Evolutionary conservation across 2,329 filamentous ascomycete species (phyloP).

Genomic region (Diaporthe ampelina): DNA sequence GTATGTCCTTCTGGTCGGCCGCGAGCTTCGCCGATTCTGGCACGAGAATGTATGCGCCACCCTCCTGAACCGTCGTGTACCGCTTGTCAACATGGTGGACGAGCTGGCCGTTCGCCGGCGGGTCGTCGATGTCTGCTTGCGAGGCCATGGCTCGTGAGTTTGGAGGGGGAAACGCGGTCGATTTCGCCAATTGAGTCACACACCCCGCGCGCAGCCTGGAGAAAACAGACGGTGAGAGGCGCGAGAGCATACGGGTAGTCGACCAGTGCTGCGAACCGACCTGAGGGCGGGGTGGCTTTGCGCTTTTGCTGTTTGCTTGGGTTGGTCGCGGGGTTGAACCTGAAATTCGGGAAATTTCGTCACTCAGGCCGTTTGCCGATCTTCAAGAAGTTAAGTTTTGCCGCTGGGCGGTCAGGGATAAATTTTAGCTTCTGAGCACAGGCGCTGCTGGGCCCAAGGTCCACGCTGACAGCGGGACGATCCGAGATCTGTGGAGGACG

Average conservation of each 20-base stretch:
- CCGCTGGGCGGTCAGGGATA: slow-evolving; percentile 37
- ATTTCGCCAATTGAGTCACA: slow-evolving; percentile 11
- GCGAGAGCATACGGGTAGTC: slow-evolving; percentile 34
- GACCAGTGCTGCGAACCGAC: not conserved
- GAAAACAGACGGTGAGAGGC: not conserved
- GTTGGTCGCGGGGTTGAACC: not conserved
- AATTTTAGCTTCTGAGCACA: slow-evolving; percentile 18
- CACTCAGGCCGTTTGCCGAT: slow-evolving; percentile 13
- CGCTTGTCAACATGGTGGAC: slow-evolving; percentile 60
- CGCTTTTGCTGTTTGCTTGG: not conserved
- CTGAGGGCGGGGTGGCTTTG: slow-evolving; percentile 7
- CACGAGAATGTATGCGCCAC: slow-evolving; percentile 69
- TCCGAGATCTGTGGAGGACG: slow-evolving; percentile 29
- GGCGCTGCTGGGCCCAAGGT: slow-evolving; percentile 1
- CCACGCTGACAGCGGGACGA: slow-evolving; percentile 31
- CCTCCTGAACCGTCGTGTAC: slow-evolving; percentile 67
- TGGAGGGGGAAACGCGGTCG: not conserved
- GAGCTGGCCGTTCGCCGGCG: slow-evolving; percentile 51
- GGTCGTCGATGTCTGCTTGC: slow-evolving; percentile 43
- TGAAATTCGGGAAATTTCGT: slow-evolving; percentile 13
- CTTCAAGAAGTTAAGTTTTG: slow-evolving; percentile 32
- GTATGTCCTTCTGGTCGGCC: slow-evolving; percentile 50
- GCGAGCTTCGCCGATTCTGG: slow-evolving; percentile 55
- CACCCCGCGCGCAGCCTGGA: slow-evolving; percentile 16
- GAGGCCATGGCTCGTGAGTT: slow-evolving; percentile 44